phyloP scores from a whole-genome alignment of 2,329 filamentous ascomycete genomes.

The Talaromyces marneffei region DNA sequence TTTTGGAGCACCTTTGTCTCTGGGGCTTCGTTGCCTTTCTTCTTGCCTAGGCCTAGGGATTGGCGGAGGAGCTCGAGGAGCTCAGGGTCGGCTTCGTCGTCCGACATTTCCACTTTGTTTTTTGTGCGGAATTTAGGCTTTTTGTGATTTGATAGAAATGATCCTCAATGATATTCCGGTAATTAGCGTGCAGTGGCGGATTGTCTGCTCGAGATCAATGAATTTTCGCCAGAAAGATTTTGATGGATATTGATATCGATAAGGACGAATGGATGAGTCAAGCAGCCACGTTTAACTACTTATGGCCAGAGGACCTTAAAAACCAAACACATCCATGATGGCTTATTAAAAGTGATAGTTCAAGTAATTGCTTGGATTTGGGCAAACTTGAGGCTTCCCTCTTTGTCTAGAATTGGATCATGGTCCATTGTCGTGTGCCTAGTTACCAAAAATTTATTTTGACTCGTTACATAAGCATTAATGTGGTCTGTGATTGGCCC shows the following conservation, averaged over 20 bases:
- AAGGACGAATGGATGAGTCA: slow-evolving; percentile 7
- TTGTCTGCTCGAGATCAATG: slow-evolving; percentile 4
- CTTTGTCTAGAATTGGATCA: not conserved
- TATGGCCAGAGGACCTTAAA: not conserved
- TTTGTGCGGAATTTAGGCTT: not conserved
- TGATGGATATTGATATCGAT: slow-evolving; percentile 1
- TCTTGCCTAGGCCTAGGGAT: slow-evolving; percentile 55
- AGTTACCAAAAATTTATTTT: not conserved
- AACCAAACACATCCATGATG: not conserved
- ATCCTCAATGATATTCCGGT: not conserved
- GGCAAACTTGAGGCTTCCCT: too few relatives aligned
- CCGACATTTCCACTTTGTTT: slow-evolving; percentile 59
- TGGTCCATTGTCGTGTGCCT: not conserved
- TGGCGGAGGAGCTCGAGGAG: slow-evolving; percentile 79
- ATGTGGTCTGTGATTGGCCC: not conserved
- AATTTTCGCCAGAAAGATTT: not conserved
- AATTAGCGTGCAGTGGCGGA: not conserved
- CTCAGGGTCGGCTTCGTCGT: slow-evolving; percentile 86
- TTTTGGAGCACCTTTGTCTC: slow-evolving; percentile 77
- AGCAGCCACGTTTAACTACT: not conserved
- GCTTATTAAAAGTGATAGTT: too few relatives aligned
- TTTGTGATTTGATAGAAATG: too few relatives aligned
- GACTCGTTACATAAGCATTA: slow-evolving; percentile 6
- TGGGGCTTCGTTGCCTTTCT: slow-evolving; percentile 51
- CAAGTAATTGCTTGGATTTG: not conserved